Percentiles rank a stretch among this genome's conserved stretches.
Conservation (phyloP, 768 basidiomycete genomes). For the Sutorius australiensis region DNA sequence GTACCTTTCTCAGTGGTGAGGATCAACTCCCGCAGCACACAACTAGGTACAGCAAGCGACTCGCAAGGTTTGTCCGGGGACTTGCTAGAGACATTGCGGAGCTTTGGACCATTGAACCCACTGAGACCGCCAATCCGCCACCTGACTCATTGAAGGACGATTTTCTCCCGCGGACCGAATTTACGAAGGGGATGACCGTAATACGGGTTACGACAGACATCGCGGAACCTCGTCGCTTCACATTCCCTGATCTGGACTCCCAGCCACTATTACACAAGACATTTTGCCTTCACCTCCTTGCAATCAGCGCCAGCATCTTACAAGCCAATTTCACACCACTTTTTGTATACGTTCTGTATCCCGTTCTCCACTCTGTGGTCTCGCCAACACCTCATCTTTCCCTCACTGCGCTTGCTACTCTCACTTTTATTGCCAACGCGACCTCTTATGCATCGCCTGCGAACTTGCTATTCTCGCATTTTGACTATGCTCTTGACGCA, state of each 20-base stretch:
- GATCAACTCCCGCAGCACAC: constrained; percentile 3
- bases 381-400: constrained; percentile 67
- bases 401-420: constrained; percentile 68
- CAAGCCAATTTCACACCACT: constrained; percentile 67
- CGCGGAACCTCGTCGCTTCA: constrained; percentile 30
- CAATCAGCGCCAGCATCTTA: constrained; percentile 67
- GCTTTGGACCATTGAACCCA: constrained; percentile 58
- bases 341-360: constrained; percentile 79
- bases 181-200: constrained; percentile 60
- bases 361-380: constrained; percentile 79
- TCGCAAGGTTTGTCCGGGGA: constrained; percentile 63
- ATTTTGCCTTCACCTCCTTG: constrained; percentile 70
- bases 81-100: constrained; percentile 63
- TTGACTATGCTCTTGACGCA: constrained; percentile 92
- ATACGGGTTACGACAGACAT: constrained; percentile 59
- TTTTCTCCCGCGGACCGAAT: constrained; percentile 49
- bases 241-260: constrained; percentile 25
- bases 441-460: constrained; percentile 87
- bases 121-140: constrained; percentile 22
- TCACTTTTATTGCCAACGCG: constrained; percentile 65
- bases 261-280: constrained; percentile 69
- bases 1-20: constrained; percentile 39
- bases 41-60: constrained; percentile 38
- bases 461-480: constrained; percentile 89
- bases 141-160: constrained; percentile 25